These are phyloP conservation scores for Mycena vitilis DNA, from an alignment of 768 basidiomycete species.

Conservation along the genomic window DNA sequence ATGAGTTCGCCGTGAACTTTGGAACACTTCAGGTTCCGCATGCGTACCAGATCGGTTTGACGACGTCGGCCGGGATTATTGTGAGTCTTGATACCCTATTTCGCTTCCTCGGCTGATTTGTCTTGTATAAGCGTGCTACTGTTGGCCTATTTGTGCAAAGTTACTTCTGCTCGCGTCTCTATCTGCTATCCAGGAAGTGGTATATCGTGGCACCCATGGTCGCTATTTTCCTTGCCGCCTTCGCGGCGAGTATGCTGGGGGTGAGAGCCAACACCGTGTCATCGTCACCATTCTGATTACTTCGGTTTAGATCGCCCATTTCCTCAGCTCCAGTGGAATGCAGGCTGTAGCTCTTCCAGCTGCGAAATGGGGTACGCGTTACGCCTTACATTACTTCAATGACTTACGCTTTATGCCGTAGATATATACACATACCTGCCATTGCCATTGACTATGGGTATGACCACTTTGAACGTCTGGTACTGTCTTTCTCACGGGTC, in stretches of 20 bases:
- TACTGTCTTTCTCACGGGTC: neutral
- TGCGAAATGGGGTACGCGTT: constrained; percentile 5
- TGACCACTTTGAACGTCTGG: neutral
- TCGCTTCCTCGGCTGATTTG: neutral
- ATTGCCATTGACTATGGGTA: neutral
- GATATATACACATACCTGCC: neutral
- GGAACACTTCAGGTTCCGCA: neutral
- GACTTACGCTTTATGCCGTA: neutral
- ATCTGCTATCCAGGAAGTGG: constrained; percentile 6
- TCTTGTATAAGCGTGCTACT: neutral
- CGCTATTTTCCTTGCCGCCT: neutral
- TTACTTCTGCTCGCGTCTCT: constrained; percentile 12
- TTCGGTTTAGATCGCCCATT: neutral
- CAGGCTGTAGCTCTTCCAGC: neutral
- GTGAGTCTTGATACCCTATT: neutral
- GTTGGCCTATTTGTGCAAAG: constrained; percentile 1
- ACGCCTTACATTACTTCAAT: neutral
- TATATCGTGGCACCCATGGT: constrained; percentile 1
- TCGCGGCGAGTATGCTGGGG: neutral
- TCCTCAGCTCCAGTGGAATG: neutral
- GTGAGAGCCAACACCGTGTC: neutral
- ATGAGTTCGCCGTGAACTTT: neutral
- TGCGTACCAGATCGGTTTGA: neutral
- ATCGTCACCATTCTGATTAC: neutral
- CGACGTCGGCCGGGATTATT: neutral